Evolutionary conservation across 768 basidiomycete genomes (phyloP), one percentile per base, ranked within the genome.

Genomic region (Bullera alba): DNA sequence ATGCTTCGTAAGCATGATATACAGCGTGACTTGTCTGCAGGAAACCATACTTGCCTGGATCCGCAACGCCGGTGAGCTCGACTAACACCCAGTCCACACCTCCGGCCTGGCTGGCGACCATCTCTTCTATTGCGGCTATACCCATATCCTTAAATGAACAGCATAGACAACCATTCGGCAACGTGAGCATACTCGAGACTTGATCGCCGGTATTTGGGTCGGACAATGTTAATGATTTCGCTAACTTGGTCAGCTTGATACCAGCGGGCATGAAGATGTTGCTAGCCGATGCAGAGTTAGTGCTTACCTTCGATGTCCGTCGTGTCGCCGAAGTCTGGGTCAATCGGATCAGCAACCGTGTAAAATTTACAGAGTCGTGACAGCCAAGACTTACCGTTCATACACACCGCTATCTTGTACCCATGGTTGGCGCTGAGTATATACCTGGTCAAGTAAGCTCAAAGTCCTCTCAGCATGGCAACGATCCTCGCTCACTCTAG

Each of bases 91-190:
- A 85, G 73, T 97, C 95, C 66, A 97, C 60, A 3, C 57, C 58
- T 2, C 53, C 58, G 5, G 43, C 54, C 21, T 58, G 52, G 15
- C 41, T 37, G 1, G 56, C 58, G 3, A 63, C 67, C 49, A 96
- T 76, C 63, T 86, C 86, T 71, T 95, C 89, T 46, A 99, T 95
- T 5, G 95, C 90, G 19, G 90, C 87, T 0, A 87, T 79, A 2
- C 95, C 95, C 10, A 83, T 78, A 68, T 97, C 92, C 63, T 95
- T 93, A 75, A 96, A 87, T 52, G 90, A 92, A 70, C 95, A 99
- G 73, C 95, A 99, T n/a, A 99, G 72, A 71, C 95, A 97, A 16
- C 95, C 95, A 70, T 99, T 93, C 0, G 90, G 83, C 1, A 97
- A 79, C 60, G 95, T 91, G 8, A 99, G 80, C 63, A 93, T 82